A percentile compares a stretch with the other conserved stretches of the same genome.
Conservation (phyloP, 2,329 filamentous ascomycete genomes). For the Paraconiothyrium brasiliense region DNA sequence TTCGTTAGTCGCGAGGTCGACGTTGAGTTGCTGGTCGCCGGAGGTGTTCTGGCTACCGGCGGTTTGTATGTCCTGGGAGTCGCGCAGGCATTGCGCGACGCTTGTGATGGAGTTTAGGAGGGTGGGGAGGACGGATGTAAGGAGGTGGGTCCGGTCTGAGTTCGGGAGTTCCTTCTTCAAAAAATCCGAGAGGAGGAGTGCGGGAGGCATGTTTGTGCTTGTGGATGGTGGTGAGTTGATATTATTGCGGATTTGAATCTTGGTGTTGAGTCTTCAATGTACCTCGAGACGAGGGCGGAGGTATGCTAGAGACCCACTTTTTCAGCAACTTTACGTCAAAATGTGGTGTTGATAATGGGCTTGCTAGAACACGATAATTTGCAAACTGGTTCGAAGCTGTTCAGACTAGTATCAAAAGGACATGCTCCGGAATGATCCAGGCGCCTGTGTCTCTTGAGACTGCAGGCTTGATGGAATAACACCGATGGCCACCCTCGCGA, state of each 20-base stretch:
- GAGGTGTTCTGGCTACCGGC: slow-evolving; percentile 61
- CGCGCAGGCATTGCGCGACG: slow-evolving; percentile 13
- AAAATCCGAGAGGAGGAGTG: neutral
- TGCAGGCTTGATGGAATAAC: too few relatives aligned
- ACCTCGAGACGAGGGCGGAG: neutral
- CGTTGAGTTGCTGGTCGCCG: slow-evolving; percentile 65
- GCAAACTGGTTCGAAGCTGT: too few relatives aligned
- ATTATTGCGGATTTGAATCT: neutral
- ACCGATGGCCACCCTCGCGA: too few relatives aligned
- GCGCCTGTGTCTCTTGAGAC: too few relatives aligned
- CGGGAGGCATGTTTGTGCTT: neutral
- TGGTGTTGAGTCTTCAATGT: neutral
- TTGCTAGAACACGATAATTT: too few relatives aligned
- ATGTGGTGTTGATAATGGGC: too few relatives aligned
- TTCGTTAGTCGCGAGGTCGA: slow-evolving; percentile 67
- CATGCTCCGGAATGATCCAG: too few relatives aligned
- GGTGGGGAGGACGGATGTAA: slow-evolving; percentile 15
- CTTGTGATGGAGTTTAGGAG: slow-evolving; percentile 14
- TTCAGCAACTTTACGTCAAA: neutral
- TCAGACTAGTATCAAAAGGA: too few relatives aligned
- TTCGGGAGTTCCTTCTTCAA: neutral
- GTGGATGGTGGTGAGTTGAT: neutral
- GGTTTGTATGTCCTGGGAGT: slow-evolving; percentile 26
- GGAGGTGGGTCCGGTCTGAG: slow-evolving; percentile 7
- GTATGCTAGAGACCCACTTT: neutral